Evolutionary conservation across 345 rosid species (phyloP).

Genomic region (Syzygium aromaticum): DNA sequence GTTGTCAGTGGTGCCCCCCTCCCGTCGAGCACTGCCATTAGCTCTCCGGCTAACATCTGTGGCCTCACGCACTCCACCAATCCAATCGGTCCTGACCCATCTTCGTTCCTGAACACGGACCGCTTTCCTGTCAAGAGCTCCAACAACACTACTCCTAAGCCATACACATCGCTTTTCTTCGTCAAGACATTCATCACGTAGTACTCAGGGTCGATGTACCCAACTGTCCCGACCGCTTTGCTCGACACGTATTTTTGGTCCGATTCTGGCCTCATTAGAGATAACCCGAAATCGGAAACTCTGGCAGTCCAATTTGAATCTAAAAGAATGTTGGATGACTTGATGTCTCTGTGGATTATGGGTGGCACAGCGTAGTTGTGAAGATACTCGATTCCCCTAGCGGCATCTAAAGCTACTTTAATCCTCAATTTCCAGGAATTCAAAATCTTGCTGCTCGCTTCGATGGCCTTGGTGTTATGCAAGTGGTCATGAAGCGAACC

Average conservation of each 20-base stretch:
- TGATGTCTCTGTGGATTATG: constrained; percentile 64
- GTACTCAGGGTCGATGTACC: constrained; percentile 73
- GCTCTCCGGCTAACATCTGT: constrained; percentile 17
- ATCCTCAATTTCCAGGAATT: constrained; percentile 62
- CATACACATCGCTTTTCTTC: constrained; percentile 49
- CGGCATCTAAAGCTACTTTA: constrained; percentile 48
- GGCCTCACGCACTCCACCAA: constrained; percentile 40
- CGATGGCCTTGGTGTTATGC: constrained; percentile 20
- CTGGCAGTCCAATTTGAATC: constrained; percentile 48
- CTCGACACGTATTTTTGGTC: constrained; percentile 26
- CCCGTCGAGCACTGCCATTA: constrained; percentile 25
- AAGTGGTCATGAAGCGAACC: constrained; percentile 48
- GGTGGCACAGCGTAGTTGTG: constrained; percentile 59
- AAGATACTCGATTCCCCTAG: constrained; percentile 57
- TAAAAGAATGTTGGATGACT: constrained; percentile 56
- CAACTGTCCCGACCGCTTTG: constrained; percentile 55
- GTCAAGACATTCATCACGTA: constrained; percentile 36
- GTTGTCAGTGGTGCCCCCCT: constrained; percentile 24
- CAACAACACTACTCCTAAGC: constrained; percentile 54
- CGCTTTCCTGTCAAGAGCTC: constrained; percentile 53
- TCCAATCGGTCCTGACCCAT: constrained; percentile 19
- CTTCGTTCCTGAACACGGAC: constrained; percentile 34
- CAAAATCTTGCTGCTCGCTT: constrained; percentile 13
- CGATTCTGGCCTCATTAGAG: constrained; percentile 37
- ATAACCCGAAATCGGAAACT: constrained; percentile 58